A percentile compares a stretch with the other conserved stretches of the same genome.
These are phyloP conservation scores for Annulohypoxylon bovei DNA, from an alignment of 495 filamentous ascomycete genomes.

Conservation along the genomic window DNA sequence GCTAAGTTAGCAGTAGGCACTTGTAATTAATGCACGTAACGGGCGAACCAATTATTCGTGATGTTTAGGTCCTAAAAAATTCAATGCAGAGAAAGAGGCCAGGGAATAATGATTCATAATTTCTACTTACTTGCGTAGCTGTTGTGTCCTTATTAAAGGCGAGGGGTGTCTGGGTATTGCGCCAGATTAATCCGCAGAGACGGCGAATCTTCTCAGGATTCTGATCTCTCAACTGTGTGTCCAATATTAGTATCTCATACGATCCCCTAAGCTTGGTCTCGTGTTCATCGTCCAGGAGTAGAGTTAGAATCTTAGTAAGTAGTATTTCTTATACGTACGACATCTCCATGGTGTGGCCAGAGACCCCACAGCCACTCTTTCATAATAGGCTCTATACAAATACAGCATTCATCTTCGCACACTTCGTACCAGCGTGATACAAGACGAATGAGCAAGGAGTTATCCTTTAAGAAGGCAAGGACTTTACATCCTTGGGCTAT, in stretches of 20 bases:
- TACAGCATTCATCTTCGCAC: constrained; percentile 41
- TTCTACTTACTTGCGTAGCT: constrained; percentile 26
- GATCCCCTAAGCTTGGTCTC: neutral
- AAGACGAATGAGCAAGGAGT: constrained; percentile 35
- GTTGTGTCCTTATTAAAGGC: constrained; percentile 40
- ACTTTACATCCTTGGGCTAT: constrained; percentile 44
- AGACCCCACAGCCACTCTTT: constrained; percentile 47
- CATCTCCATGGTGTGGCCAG: constrained; percentile 35
- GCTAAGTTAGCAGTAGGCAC: neutral
- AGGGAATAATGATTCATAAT: neutral
- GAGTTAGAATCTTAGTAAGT: neutral
- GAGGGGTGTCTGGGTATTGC: constrained; percentile 42
- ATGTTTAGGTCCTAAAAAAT: neutral
- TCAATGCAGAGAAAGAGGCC: neutral
- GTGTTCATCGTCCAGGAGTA: neutral
- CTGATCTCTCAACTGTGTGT: constrained; percentile 32
- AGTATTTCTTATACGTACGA: constrained; percentile 22
- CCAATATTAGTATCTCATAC: constrained; percentile 10
- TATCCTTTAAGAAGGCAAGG: constrained; percentile 45
- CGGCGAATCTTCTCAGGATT: constrained; percentile 45
- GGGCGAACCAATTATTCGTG: no score
- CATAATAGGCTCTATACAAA: constrained; percentile 47
- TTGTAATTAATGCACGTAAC: neutral
- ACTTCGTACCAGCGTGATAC: constrained; percentile 45
- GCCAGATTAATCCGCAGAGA: constrained; percentile 45